phyloP scores from a whole-genome alignment of 805 yeast species.

The Candida palmyrensis region DNA sequence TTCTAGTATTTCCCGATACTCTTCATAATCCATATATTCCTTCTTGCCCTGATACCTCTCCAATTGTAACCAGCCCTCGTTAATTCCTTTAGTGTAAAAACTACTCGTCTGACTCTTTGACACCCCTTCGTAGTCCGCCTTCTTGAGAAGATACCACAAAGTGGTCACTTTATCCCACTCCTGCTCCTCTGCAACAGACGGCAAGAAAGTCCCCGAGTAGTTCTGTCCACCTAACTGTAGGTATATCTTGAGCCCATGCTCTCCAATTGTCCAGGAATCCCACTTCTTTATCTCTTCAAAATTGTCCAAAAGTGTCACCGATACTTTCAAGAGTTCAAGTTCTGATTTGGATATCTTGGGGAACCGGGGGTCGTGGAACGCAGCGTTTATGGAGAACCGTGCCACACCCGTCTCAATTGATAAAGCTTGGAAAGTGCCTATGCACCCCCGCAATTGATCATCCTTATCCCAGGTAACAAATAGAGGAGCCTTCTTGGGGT shows the following conservation, averaged over 20 bases:
- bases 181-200: conserved; percentile 86
- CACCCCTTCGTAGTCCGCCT: conserved; percentile 50
- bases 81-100: conserved; percentile 24
- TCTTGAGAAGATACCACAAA: conserved; percentile 59
- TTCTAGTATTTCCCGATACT: too few species aligned
- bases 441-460: conserved; percentile 74
- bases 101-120: conserved; percentile 11
- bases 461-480: conserved; percentile 83
- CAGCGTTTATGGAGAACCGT: conserved; percentile 56
- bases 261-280: conserved; percentile 75
- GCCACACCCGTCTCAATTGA: conserved; percentile 54
- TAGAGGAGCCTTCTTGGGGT: conserved; percentile 46
- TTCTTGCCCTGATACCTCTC: conserved; percentile 35
- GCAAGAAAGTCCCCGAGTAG: conserved; percentile 78
- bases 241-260: conserved; percentile 69
- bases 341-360: conserved; percentile 56
- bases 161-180: conserved; percentile 76
- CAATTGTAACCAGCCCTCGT: conserved; percentile 29
- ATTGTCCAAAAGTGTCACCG: conserved; percentile 61
- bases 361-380: conserved; percentile 77
- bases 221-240: conserved; percentile 37
- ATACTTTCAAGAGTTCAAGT: conserved; percentile 46
- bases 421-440: conserved; percentile 73
- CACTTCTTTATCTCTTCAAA: conserved; percentile 50
- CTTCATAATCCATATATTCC: conserved; percentile 18